Conservation (phyloP, 108 stramenopile genomes). For the Skeletonema menzelii region DNA sequence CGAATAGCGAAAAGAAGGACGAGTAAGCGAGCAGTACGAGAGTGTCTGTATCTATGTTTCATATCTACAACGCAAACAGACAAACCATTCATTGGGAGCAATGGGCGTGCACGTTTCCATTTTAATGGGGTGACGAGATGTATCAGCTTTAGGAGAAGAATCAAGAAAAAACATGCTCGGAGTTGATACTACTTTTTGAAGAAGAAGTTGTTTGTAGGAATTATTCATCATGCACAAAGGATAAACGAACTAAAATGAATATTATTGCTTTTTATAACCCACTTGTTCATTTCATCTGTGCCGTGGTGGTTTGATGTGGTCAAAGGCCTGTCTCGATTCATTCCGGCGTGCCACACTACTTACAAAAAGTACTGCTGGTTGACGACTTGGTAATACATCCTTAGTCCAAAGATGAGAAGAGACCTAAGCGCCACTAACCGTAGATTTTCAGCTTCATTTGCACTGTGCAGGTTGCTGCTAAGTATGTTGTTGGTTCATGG, state of each 20-base stretch:
- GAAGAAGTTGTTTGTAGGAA: background rate
- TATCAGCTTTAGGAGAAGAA: background rate
- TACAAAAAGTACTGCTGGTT: too few species aligned
- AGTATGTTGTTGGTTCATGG: too few species aligned
- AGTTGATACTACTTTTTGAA: background rate
- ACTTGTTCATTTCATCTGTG: too few species aligned
- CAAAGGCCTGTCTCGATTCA: too few species aligned
- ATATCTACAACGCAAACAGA: background rate
- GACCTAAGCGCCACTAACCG: too few species aligned
- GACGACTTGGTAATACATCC: too few species aligned
- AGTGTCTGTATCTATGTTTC: background rate
- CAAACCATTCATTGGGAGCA: background rate
- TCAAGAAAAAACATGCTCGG: background rate
- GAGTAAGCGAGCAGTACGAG: conserved; percentile 3
- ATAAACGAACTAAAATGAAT: background rate
- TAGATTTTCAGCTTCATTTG: too few species aligned
- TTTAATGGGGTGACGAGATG: background rate
- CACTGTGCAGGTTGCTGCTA: too few species aligned
- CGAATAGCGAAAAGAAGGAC: conserved; percentile 21
- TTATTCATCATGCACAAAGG: background rate
- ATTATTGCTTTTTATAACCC: background rate
- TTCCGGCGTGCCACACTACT: too few species aligned
- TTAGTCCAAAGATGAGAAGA: too few species aligned
- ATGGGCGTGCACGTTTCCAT: background rate
- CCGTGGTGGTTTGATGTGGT: too few species aligned